Conservation (phyloP, 2,329 filamentous ascomycete genomes). For the Dissoconium aciculare region DNA sequence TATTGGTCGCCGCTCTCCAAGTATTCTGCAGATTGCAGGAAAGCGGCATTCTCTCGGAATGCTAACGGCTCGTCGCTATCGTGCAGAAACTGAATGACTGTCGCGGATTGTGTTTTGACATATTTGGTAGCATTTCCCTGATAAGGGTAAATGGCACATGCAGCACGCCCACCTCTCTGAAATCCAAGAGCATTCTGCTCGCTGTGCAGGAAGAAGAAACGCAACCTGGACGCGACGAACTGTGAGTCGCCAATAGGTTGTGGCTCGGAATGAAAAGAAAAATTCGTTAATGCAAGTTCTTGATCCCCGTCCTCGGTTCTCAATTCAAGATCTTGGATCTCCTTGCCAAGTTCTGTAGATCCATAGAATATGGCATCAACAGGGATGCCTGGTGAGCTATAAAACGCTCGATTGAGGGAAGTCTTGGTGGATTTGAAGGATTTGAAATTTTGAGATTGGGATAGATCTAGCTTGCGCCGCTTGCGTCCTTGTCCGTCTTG, state of each 20-base stretch:
- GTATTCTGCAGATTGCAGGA: conserved; percentile 8
- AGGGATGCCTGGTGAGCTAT: conserved; percentile 7
- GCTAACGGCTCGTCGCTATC: conserved; percentile 9
- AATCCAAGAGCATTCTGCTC: conserved; percentile 9
- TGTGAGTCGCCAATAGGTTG: conserved; percentile 11
- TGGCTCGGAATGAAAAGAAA: conserved; percentile 13
- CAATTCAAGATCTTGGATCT: conserved; percentile 6
- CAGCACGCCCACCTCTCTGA: conserved; percentile 11
- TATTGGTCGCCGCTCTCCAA: conserved; percentile 4
- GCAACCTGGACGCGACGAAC: conserved; percentile 19
- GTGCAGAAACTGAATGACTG: conserved; percentile 14
- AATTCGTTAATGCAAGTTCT: conserved; percentile 9
- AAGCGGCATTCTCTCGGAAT: conserved; percentile 17
- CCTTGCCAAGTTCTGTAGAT: conserved; percentile 14
- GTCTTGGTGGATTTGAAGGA: background rate
- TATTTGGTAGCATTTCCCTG: conserved; percentile 5
- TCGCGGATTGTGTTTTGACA: conserved; percentile 18
- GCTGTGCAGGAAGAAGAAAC: conserved; percentile 15
- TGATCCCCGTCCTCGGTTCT: conserved; percentile 4
- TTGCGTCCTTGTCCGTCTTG: conserved; percentile 21
- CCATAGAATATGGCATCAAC: conserved; percentile 25
- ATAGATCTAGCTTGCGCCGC: conserved; percentile 21
- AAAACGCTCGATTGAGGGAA: background rate
- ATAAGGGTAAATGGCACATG: conserved; percentile 22
- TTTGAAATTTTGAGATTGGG: background rate